Evolutionary conservation across 2,329 filamentous ascomycete species (phyloP), one percentile per base, ranked within the genome.

Genomic region (Rosellinia necatrix): DNA sequence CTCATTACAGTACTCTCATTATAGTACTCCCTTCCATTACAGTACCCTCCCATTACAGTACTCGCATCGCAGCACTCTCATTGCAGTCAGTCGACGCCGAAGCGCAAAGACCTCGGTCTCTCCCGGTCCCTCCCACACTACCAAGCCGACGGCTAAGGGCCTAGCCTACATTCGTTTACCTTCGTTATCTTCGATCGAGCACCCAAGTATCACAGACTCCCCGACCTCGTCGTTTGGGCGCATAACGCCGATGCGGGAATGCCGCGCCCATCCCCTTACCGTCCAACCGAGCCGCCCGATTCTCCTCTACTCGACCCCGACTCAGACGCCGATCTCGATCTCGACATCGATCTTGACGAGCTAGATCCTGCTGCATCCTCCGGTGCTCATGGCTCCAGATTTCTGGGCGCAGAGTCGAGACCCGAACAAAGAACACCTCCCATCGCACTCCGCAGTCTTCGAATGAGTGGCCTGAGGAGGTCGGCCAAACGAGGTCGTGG

Each of bases 301-400:
- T 84, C 82, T 58, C 81, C 81, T 58, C 74, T 78, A 67, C 78
- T 86, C 74, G 88, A 92, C 70, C 90, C 87, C 70, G 89, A 92
- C 71, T 90, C 87, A 60, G 88, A 93, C 71, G 83, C 87, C 70
- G 89, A 92, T 71, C 90, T 87, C 60, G 89, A 93, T 71, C 83
- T 88, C 65, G 87, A 90, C 66, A 79, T 94, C 67, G 88, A 92
- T 66, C 81, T 91, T 64, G 82, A 91, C 68, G 90, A 93, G 78
- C 85, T 94, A 64, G 89, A 92, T 70, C 89, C 90, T 52, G 71
- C 70, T 17, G 68, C 68, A 29, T 65, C 70, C 56, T 74, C 75
- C n/a, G 70, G 62, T 67, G 70, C 65, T 67, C 72, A 64, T 59
- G 69, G 56, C 65, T 64, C 68, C 46, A 66, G 66, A 27, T 67